Evolutionary conservation across 2,329 filamentous ascomycete species (phyloP), one percentile per base, ranked within the genome.

Genomic region (Ambrosiella beaveri): DNA sequence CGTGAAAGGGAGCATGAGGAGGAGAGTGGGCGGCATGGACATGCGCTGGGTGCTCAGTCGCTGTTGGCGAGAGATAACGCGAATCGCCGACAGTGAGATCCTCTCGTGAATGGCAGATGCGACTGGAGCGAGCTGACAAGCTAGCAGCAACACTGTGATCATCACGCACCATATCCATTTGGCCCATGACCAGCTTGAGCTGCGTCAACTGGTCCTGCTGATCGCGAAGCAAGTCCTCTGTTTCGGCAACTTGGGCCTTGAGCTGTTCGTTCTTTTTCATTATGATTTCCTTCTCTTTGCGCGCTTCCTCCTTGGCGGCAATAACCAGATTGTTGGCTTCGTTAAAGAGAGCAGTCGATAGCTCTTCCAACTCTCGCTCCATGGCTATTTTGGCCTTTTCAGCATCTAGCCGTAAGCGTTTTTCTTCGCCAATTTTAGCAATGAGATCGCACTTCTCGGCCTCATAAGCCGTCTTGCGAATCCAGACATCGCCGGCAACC

Each of bases 241-340:
- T 91, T 67, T 98, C 91, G 59, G 81, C 81, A 57, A 98, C 75
- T 69, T 97, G 90, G 35, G 84, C 78, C 65, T 82, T 86, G 56
- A 97, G 77, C 69, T 94, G 88, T 59, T 95, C 88, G 65, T 93
- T 95, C 67, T 88, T 88, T 66, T 85, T 86, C 59, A 89, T 83
- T 47, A 90, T 74, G 3, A 79, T 77, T 63, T 96, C 89, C 41
- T 88, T 85, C 64, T 96, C 88, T 62, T 80, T 82, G 61, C 89
- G 83, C 7, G 93, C 89, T 62, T 95, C 88, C 68, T 90, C 88
- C 66, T 95, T 88, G 41, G 91, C 91, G 13, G 81, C 82, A 47
- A 65, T 68, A 56, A 98, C 93, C 91, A 98, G 97, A 76, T 86
- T 90, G 72, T 98, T 97, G 54, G 93, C 93, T 74, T 98, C 91